Conservation (phyloP, 1,284 basidiomycete genomes). For the Melampsora abietis-canadensis region DNA sequence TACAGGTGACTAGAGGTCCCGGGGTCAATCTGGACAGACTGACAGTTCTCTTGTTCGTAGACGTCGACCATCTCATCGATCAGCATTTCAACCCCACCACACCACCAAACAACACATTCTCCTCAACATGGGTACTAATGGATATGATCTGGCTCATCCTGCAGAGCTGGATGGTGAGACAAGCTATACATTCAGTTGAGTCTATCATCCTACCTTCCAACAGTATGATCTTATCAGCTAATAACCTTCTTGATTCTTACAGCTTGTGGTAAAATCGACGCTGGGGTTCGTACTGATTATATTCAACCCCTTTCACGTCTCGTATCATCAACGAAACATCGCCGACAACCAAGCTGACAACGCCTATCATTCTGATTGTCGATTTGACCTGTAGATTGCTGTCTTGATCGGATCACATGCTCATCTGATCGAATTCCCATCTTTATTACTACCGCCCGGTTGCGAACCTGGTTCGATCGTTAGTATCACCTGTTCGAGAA, state of each 20-base stretch:
- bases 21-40: too few species aligned
- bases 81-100: too few species aligned
- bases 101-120: too few species aligned
- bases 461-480: slow-evolving; percentile 90
- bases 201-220: neutral
- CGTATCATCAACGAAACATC: neutral
- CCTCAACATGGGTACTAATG: slow-evolving; percentile 20
- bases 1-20: too few species aligned
- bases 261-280: slow-evolving; percentile 44
- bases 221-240: neutral
- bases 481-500: slow-evolving; percentile 85
- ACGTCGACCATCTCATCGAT: too few species aligned
- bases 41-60: too few species aligned
- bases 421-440: slow-evolving; percentile 92
- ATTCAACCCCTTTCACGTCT: neutral
- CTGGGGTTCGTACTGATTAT: slow-evolving; percentile 23
- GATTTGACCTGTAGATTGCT: slow-evolving; percentile 24
- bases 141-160: slow-evolving; percentile 38
- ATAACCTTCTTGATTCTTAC: neutral
- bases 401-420: slow-evolving; percentile 82
- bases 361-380: neutral
- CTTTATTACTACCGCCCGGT: slow-evolving; percentile 81
- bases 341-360: neutral
- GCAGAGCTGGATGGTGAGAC: slow-evolving; percentile 42
- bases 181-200: slow-evolving; percentile 43